A percentile compares a stretch with the other conserved stretches of the same genome.
Evolutionary conservation across 2,329 filamentous ascomycete species (phyloP).

Genomic region (Dactylellina drechsleri): DNA sequence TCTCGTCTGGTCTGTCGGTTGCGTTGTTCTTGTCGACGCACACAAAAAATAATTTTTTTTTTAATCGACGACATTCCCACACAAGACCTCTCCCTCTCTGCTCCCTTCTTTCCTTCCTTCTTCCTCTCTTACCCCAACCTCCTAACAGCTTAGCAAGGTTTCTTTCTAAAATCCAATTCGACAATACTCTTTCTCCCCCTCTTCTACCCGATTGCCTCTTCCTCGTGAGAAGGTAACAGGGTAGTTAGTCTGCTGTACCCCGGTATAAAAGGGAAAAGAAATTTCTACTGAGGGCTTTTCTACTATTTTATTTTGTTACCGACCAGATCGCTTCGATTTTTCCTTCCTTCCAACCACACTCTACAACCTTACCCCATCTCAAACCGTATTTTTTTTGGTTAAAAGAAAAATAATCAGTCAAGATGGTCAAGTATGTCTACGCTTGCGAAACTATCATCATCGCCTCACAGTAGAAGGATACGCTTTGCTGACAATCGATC

Average conservation of each 20-base stretch:
- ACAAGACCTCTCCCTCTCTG: slow-evolving; percentile 14
- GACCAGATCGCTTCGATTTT: slow-evolving; percentile 9
- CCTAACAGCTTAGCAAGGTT: slow-evolving; percentile 25
- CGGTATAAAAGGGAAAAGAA: slow-evolving; percentile 48
- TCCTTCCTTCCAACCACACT: slow-evolving; percentile 19
- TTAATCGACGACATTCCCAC: slow-evolving; percentile 36
- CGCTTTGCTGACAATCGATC: slow-evolving; percentile 29
- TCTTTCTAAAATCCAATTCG: slow-evolving; percentile 11
- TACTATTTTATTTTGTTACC: slow-evolving; percentile 11
- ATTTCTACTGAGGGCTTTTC: slow-evolving; percentile 46
- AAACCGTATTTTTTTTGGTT: background rate
- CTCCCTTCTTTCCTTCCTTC: slow-evolving; percentile 15
- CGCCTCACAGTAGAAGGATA: background rate
- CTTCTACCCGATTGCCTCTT: slow-evolving; percentile 51
- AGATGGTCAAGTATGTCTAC: slow-evolving; percentile 97
- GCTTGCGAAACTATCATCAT: slow-evolving; percentile 6
- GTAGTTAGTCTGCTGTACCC: slow-evolving; percentile 41
- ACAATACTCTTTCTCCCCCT: background rate
- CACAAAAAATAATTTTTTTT: slow-evolving; percentile 53
- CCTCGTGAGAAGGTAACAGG: slow-evolving; percentile 49
- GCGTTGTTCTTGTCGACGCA: slow-evolving; percentile 21
- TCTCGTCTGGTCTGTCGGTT: background rate
- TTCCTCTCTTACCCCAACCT: slow-evolving; percentile 25
- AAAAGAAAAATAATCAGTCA: slow-evolving; percentile 74
- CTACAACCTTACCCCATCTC: slow-evolving; percentile 19